Conservation (phyloP, 345 rosid species). For the Ceriops zippeliana region DNA sequence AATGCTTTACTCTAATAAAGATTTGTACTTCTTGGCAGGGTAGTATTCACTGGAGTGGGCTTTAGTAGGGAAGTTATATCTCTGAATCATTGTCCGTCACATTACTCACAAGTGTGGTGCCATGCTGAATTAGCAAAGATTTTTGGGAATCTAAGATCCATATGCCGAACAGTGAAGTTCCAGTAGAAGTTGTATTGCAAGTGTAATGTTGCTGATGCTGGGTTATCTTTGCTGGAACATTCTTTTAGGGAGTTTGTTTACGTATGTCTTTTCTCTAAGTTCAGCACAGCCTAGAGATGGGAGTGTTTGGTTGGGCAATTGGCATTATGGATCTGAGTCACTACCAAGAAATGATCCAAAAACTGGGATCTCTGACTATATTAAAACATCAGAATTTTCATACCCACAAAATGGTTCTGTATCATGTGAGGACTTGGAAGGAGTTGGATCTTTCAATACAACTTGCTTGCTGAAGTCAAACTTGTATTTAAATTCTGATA, state of each 20-base stretch:
- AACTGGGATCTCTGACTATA: constrained; percentile 12
- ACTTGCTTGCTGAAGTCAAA: constrained; percentile 77
- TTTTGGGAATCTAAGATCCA: constrained; percentile 12
- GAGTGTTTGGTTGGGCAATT: constrained; percentile 22
- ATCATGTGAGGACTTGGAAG: constrained; percentile 70
- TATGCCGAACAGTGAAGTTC: constrained; percentile 4
- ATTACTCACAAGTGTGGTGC: constrained; percentile 6
- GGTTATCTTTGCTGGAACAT: constrained; percentile 43
- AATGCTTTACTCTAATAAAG: not conserved
- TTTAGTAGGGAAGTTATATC: not conserved
- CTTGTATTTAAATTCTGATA: constrained; percentile 56
- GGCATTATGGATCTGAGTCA: constrained; percentile 24
- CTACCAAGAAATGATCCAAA: constrained; percentile 27
- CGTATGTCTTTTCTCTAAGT: constrained; percentile 34
- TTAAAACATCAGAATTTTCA: constrained; percentile 20
- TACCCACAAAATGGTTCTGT: constrained; percentile 28
- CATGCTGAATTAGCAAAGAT: constrained; percentile 1
- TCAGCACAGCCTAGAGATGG: constrained; percentile 25
- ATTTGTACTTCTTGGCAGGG: constrained; percentile 20
- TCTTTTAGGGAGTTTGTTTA: constrained; percentile 36
- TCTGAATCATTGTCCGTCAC: not conserved
- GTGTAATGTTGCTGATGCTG: constrained; percentile 44
- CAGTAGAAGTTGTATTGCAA: not conserved
- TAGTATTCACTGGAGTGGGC: not conserved
- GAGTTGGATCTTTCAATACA: constrained; percentile 85